These are phyloP conservation scores for Hemisphaericaspora subhashii DNA, from an alignment of 1,139 yeast genomes.

Conservation along the genomic window DNA sequence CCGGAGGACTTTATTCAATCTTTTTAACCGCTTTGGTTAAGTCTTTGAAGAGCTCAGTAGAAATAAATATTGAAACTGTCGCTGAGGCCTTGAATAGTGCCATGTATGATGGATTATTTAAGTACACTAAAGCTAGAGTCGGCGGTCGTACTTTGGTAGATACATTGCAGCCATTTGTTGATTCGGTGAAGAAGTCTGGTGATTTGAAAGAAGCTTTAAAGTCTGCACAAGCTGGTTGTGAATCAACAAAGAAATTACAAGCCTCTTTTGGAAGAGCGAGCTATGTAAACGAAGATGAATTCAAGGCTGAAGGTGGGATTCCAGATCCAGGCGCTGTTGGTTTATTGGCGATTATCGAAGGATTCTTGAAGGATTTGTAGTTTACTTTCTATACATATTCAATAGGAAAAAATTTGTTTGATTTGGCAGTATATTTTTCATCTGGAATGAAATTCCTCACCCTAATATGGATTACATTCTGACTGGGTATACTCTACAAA, in stretches of 20 bases:
- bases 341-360: conserved; percentile 64
- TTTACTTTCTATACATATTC: background rate
- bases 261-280: conserved; percentile 95
- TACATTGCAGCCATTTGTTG: conserved; percentile 83
- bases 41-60: conserved; percentile 32
- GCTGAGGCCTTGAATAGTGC: conserved; percentile 34
- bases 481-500: too few relatives aligned
- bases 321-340: conserved; percentile 97
- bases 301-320: conserved; percentile 54
- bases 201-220: conserved; percentile 61
- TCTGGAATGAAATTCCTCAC: too few relatives aligned
- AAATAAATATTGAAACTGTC: conserved; percentile 32
- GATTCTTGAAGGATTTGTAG: conserved; percentile 27
- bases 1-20: conserved; percentile 90
- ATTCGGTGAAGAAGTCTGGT: conserved; percentile 44
- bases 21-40: conserved; percentile 52
- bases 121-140: conserved; percentile 81
- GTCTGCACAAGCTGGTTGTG: conserved; percentile 77
- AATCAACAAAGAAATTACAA: conserved; percentile 65
- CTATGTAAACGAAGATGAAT: conserved; percentile 69
- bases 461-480: too few relatives aligned
- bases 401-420: background rate
- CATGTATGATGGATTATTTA: conserved; percentile 47
- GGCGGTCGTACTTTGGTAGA: conserved; percentile 93
- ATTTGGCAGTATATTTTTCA: background rate